Evolutionary conservation across 345 rosid genomes (phyloP), one percentile per base, ranked within the genome.

Genomic region (Syzygium aromaticum): DNA sequence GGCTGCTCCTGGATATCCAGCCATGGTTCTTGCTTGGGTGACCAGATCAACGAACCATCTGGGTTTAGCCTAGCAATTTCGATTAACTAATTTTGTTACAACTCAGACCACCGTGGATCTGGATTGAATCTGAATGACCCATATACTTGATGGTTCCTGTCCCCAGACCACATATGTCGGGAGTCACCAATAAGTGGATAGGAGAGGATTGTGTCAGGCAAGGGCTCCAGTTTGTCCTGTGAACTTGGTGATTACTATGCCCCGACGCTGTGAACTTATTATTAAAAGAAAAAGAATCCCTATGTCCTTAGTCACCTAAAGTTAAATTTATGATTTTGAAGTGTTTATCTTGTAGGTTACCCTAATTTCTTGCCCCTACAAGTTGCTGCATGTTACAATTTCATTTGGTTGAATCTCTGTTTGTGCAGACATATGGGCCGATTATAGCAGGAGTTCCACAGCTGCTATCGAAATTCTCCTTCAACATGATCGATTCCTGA

Each of bases 391-490:
- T 52, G 63, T 87, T 28, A 89, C 85, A 16, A 28, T 21, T 38
- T 73, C 14, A 0, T 73, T 38, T 73, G 52, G 57, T 86, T 27
- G 5, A 19, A 38, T 84, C 17, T 84, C 77, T 28, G 49, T 15
- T 85, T 78, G 84, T 93, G 91, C 90, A 96, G 98, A 95, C 96
- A 85, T 94, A 97, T 83, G 99, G 98, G 84, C 93, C 92, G 0
- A 78, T 95, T 88, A 96, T 97, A 89, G 88, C 97, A 43, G 93
- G 94, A 89, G 92, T 95, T 43, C 99, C 99, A 4, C 95, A 92
- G 89, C 92, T 96, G 92, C 93, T 97, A 38, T 96, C 98, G 0
- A 94, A 93, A 85, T 94, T 91, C 92, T 92, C 98, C 86, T 92
- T 94, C 97, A 96, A 94, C 91, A 92, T 92, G 38, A 89, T 94